Evolutionary conservation across 78 protist species (phyloP), one percentile per base, ranked within the genome.

Genomic region (Guillardia theta): DNA sequence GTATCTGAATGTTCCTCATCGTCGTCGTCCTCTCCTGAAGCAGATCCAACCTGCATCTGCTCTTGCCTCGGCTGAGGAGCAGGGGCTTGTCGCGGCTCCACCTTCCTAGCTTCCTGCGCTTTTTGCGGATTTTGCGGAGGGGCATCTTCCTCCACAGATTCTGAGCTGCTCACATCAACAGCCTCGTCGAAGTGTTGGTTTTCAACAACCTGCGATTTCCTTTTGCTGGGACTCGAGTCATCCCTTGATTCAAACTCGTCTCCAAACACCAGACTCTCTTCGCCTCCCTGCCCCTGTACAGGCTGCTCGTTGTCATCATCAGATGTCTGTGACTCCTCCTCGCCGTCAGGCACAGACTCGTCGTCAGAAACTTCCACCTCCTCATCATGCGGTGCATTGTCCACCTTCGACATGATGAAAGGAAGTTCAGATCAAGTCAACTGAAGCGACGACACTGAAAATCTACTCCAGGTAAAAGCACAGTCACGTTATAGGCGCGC

Each of bases 141-240:
- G n/a, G n/a, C n/a, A n/a, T n/a, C n/a, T 44, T 18, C 33, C 62
- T 48, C 70, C 36, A 27, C 1, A 0, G n/a, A 21, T 2, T 22
- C 22, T 18, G 41, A 1, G 54, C 48, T 0, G 93, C 93, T 88
- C 46, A 77, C n/a, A 30, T 77, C 88, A 18, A 88, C 46, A 0
- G 93, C 93, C 93, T 92, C 94, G 21, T 87, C 95, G 64, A 33
- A 48, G 12, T n/a, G 54, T 70, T 94, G 64, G 94, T 94, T 88
- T 54, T 94, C 36, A 30, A 88, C 46, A 62, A 48, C 70, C 87
- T 92, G 88, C 8, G 48, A 70, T 24, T 36, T 12, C 83, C 36
- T 70, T 70, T 70, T 70, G 36, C 83, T 43, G 46, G 83, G 83
- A 18, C 46, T 36, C n/a, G 10, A 36, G 0, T 24, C 83, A 10